These are phyloP conservation scores for Nemophila menziesii DNA, from an alignment of 257 asterid species.

Conservation along the genomic window DNA sequence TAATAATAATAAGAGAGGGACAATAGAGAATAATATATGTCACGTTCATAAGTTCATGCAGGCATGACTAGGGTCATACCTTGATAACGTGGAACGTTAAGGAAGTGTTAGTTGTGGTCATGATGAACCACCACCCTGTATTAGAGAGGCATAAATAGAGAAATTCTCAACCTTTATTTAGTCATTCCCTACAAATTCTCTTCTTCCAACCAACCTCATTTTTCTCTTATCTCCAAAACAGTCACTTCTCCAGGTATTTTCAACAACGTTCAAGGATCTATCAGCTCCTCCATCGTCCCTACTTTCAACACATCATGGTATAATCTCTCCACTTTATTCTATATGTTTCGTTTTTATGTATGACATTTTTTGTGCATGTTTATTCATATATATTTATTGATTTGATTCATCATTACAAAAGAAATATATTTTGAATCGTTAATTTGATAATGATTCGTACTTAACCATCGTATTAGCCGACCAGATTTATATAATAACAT, in stretches of 20 bases:
- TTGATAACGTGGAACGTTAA: neutral
- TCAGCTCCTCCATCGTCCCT: slow-evolving; percentile 4
- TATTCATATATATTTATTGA: no score
- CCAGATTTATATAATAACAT: no score
- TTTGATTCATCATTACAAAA: no score
- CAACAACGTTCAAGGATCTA: slow-evolving; percentile 9
- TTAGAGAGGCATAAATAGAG: neutral
- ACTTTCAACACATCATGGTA: slow-evolving; percentile 3
- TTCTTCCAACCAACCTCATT: slow-evolving; percentile 10
- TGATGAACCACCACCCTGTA: slow-evolving; percentile 6
- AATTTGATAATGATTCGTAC: no score
- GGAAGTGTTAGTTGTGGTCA: slow-evolving; percentile 3
- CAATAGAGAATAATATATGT: no score
- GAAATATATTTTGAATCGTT: no score
- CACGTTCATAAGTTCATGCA: neutral
- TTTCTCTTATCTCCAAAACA: slow-evolving; percentile 11
- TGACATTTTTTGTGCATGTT: neutral
- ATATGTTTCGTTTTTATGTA: neutral
- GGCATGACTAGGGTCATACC: neutral
- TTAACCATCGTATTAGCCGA: no score
- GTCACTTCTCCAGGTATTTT: slow-evolving; percentile 6
- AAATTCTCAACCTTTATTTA: slow-evolving; percentile 12
- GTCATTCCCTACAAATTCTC: slow-evolving; percentile 12
- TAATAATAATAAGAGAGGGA: no score
- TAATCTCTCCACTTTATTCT: neutral